Base-by-base conservation (phyloP, 805 yeast species). In the Scheffersomyces ergatensis region DNA sequence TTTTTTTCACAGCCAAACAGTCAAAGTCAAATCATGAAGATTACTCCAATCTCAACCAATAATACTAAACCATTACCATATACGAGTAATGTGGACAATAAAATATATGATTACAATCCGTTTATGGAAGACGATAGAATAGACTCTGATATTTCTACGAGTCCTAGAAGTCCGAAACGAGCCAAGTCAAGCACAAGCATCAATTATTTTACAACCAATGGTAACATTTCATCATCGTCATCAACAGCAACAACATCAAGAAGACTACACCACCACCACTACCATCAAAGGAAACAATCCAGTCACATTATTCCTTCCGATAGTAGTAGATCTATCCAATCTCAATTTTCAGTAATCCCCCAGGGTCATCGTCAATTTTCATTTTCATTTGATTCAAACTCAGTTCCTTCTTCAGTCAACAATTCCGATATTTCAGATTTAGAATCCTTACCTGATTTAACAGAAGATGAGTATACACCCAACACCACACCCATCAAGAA, bases 401-500 rank as follows among this genome's bases (percentile, higher is more conserved):
- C 15, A 7, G 24, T 16, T 17, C 33, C 38, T 26, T 42, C 50
- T 7, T 47, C 47, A 32, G 43, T 40, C 8, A 37, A 45, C 15
- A 35, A 38, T 3, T 45, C 54, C 15, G 60, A 55, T 31, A 38
- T 33, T 23, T 58, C 65, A 4, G 72, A 67, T 39, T 51, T 58
- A 27, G 73, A 67, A 36, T 62, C 68, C 2, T 57, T 67, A 40
- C 70, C 70, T 1, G 72, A 65, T 47, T 54, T 62, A 34, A 53
- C 63, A 3, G 67, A 60, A 39, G 65, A 62, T 34, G 57, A 51
- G 24, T 47, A 53, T n/a, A 47, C 62, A 7, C 58, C 60, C 8
- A 20, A 33, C 16, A 34, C 51, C 1, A 44, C 58, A 3, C 57
- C 53, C 4, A 24, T 45, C 26, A 45, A 47, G 21, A 16, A 31